These are phyloP conservation scores for Arabidopsis suecica DNA, from an alignment of 345 rosid species.

Conservation along the genomic window DNA sequence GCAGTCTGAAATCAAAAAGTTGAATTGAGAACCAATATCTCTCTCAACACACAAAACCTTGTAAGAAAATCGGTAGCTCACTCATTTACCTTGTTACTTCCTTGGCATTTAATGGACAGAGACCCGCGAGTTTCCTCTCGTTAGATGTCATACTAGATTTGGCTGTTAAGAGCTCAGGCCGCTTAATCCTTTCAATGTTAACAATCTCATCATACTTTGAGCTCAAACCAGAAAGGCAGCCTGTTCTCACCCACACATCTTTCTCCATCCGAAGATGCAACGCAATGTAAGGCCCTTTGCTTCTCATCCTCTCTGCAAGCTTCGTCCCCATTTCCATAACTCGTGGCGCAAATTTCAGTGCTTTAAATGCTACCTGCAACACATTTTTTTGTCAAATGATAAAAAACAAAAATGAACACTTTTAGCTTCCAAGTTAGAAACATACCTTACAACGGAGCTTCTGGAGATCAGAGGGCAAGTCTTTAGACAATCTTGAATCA, in stretches of 20 bases:
- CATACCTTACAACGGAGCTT: conserved; percentile 94
- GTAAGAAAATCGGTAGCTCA: not conserved
- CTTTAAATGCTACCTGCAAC: conserved; percentile 84
- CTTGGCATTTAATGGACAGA: conserved; percentile 86
- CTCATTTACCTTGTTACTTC: conserved; percentile 78
- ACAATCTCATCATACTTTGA: conserved; percentile 75
- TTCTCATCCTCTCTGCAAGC: conserved; percentile 81
- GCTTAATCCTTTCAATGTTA: conserved; percentile 66
- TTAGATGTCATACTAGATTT: conserved; percentile 82
- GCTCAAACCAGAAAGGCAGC: conserved; percentile 88
- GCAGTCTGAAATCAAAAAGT: conserved; percentile 58
- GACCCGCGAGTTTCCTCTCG: conserved; percentile 82
- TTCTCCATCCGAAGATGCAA: conserved; percentile 91
- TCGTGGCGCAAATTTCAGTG: conserved; percentile 70
- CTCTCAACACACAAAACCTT: not conserved
- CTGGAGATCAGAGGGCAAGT: conserved; percentile 93
- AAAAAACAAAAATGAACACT: too few relatives aligned
- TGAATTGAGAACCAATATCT: not conserved
- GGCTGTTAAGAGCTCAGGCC: conserved; percentile 92
- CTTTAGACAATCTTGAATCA: conserved; percentile 94
- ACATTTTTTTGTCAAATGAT: conserved; percentile 2
- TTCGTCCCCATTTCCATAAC: conserved; percentile 76
- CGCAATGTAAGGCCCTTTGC: conserved; percentile 86
- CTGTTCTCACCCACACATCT: conserved; percentile 97
- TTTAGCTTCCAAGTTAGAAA: conserved; percentile 34